phyloP scores from a whole-genome alignment of 2,329 filamentous ascomycete species.

The Trichoderma sp. region DNA sequence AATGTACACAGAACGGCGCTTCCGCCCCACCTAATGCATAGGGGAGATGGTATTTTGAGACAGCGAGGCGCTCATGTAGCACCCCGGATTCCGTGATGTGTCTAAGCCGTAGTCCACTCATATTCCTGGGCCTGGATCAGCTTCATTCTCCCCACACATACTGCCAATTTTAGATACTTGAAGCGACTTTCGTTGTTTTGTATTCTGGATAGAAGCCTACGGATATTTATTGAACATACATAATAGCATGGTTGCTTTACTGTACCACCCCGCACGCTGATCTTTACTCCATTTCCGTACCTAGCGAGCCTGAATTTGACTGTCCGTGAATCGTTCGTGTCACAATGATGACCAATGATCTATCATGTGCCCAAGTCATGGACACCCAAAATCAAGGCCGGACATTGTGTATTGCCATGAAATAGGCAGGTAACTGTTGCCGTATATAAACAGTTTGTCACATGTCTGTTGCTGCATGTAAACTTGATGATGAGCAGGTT shows the following conservation, averaged over 20 bases:
- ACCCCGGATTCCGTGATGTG: neutral
- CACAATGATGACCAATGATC: neutral
- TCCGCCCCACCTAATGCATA: neutral
- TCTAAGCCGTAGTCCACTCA: neutral
- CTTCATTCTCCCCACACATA: too few species aligned
- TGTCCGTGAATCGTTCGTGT: neutral
- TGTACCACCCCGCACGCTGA: neutral
- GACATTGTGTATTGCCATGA: neutral
- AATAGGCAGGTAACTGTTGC: neutral
- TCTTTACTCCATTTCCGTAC: neutral
- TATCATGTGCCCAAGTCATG: slow-evolving; percentile 18
- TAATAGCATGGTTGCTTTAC: neutral
- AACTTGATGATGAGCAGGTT: neutral
- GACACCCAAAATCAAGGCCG: neutral
- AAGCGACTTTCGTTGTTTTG: neutral
- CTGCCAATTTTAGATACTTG: neutral
- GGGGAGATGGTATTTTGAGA: neutral
- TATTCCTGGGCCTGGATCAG: neutral
- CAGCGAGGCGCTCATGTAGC: neutral
- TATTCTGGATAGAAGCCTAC: neutral
- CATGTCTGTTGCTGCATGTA: neutral
- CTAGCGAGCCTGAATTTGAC: neutral
- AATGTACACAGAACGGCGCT: neutral
- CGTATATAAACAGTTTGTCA: neutral
- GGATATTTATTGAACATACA: neutral